These are phyloP conservation scores for Orbilia brochopaga DNA, from an alignment of 2,329 filamentous ascomycete species.

Conservation along the genomic window DNA sequence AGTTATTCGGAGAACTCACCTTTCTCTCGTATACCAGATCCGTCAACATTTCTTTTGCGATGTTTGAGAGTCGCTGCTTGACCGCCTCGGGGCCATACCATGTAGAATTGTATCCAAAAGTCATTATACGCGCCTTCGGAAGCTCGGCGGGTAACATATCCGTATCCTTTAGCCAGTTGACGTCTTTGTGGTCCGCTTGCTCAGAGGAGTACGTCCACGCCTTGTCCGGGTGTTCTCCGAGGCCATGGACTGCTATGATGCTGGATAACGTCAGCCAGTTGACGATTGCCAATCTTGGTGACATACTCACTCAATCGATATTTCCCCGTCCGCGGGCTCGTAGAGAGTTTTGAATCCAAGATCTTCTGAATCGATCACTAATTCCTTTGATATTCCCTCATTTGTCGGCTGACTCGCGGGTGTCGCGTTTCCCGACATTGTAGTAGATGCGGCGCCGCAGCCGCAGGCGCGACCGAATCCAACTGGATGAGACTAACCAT, in stretches of 20 bases:
- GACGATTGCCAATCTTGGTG: neutral
- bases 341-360: constrained; percentile 12
- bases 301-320: constrained; percentile 10
- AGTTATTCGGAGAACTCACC: constrained; percentile 28
- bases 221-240: constrained; percentile 55
- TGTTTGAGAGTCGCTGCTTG: constrained; percentile 55
- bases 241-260: constrained; percentile 56
- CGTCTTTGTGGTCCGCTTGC: constrained; percentile 43
- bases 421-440: constrained; percentile 1
- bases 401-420: neutral
- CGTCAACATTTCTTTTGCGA: constrained; percentile 54
- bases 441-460: constrained; percentile 1
- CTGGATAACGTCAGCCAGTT: constrained; percentile 41
- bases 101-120: constrained; percentile 55
- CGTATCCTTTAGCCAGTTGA: constrained; percentile 56
- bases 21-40: constrained; percentile 51
- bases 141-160: constrained; percentile 55
- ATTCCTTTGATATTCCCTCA: neutral
- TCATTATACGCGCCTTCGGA: constrained; percentile 55
- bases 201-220: constrained; percentile 53
- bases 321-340: neutral
- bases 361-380: constrained; percentile 9
- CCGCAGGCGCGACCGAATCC: neutral
- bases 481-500: neutral
- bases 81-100: constrained; percentile 56